Evolutionary conservation across 768 basidiomycete species (phyloP), one percentile per base, ranked within the genome.

Genomic region (Tricholoma bakamatsutake): DNA sequence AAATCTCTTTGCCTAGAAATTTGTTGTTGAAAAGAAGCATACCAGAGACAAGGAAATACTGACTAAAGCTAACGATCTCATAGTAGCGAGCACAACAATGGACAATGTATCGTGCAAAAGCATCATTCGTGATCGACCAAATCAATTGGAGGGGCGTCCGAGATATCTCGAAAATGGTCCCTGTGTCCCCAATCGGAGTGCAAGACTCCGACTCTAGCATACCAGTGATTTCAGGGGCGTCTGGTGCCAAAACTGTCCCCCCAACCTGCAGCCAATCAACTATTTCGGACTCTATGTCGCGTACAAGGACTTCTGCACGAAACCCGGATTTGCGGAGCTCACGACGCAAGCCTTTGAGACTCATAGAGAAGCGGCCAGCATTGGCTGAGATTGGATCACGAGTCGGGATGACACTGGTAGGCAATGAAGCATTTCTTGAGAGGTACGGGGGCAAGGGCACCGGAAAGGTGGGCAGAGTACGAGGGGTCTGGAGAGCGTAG

Each of bases 61-160:
- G 68, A 89, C 89, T 92, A 75, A 84, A 93, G 71, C 87, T 88
- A 62, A 92, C 85, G 57, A 93, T 68, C 56, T 83, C 83, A 67
- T 91, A 82, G 69, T 86, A 92, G 35, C 90, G 76, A 40, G 89
- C 88, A 56, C 87, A 85, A 60, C 90, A 92, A 60, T 93, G 90
- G 5, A 92, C 83, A 46, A 92, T 80, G 62, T 89, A 92, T 31
- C 90, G 78, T 28, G 86, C 83, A 71, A 90, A 92, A 0, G 83
- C 76, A 63, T 90, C 87, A 55, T 86, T 79, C 5, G 73, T 62
- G 57, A 87, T 82, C n/a, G 73, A 76, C 90, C 90, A 93, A 4
- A 91, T 76, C 17, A 92, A 76, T 65, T 84, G 80, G 10, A 80
- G 69, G 0, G 87, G 82, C 6, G 84, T 84, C 21, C 88, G 73